Evolutionary conservation across 1,284 basidiomycete genomes (phyloP).

Genomic region (Trichosporon inkin): DNA sequence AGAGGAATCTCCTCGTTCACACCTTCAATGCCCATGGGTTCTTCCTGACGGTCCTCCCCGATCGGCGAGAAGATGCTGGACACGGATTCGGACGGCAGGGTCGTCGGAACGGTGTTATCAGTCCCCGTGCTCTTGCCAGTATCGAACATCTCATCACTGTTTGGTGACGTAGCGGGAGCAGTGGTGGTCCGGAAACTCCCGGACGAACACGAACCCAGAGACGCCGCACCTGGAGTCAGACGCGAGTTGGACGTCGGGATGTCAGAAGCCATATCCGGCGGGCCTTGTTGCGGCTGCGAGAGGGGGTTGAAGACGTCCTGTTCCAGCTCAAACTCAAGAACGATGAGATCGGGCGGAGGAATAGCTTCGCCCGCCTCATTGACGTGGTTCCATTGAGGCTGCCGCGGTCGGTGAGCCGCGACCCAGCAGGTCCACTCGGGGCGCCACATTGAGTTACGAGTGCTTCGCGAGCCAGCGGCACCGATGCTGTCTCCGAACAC

Average conservation of each 20-base stretch:
- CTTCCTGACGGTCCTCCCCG: background rate
- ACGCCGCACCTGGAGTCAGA: background rate
- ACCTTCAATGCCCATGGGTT: constrained; percentile 41
- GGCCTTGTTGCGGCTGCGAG: constrained; percentile 42
- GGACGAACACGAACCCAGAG: background rate
- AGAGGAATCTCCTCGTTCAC: constrained; percentile 51
- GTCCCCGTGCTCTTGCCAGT: background rate
- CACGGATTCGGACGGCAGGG: background rate
- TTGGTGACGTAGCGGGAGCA: background rate
- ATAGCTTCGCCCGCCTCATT: constrained; percentile 29
- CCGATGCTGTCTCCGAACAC: background rate
- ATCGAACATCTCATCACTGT: background rate
- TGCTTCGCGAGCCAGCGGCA: background rate
- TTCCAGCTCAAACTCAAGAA: constrained; percentile 81
- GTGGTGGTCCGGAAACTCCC: background rate
- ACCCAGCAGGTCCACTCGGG: constrained; percentile 80
- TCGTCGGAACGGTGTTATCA: constrained; percentile 6
- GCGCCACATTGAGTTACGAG: constrained; percentile 27
- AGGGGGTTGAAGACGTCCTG: constrained; percentile 69
- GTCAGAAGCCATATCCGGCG: background rate
- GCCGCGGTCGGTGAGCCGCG: constrained; percentile 64
- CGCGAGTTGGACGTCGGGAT: background rate
- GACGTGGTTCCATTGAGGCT: constrained; percentile 30
- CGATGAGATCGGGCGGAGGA: constrained; percentile 53
- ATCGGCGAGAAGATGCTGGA: background rate